Percentiles rank a stretch among this genome's conserved stretches.
Conservation (phyloP, 192 early-diverging fungal genomes). For the Coemansia aciculifera region DNA sequence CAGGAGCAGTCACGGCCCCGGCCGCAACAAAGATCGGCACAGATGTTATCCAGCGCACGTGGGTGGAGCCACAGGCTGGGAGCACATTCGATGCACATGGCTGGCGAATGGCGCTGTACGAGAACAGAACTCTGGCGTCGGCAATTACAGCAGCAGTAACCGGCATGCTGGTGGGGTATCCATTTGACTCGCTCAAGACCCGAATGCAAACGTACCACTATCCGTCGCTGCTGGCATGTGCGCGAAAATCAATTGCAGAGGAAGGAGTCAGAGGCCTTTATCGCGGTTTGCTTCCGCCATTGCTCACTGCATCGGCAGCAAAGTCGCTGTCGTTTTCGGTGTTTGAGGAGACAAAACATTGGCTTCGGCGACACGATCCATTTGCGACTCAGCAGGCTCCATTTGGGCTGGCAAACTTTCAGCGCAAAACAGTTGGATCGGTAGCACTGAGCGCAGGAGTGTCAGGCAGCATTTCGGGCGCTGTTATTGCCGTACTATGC, state of each 20-base stretch:
- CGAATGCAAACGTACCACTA: conserved; percentile 94
- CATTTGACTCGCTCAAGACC: conserved; percentile 96
- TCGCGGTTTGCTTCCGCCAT: conserved; percentile 79
- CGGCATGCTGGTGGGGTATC: conserved; percentile 70
- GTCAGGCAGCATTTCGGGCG: conserved; percentile 63
- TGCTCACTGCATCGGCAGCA: conserved; percentile 80
- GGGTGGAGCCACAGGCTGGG: conserved; percentile 3
- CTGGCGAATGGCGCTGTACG: conserved; percentile 41
- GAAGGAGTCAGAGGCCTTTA: conserved; percentile 89
- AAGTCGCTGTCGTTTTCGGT: conserved; percentile 91
- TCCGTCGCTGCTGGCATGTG: conserved; percentile 73
- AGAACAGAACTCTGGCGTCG: conserved; percentile 66
- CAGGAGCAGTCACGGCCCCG: conserved; percentile 12
- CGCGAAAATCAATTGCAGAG: conserved; percentile 69
- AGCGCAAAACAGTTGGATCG: conserved; percentile 43
- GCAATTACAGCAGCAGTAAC: conserved; percentile 70
- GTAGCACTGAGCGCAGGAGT: conserved; percentile 55
- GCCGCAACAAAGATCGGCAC: conserved; percentile 2
- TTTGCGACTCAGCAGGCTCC: not conserved
- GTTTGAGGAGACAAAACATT: conserved; percentile 72
- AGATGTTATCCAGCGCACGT: conserved; percentile 1
- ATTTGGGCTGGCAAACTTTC: conserved; percentile 35
- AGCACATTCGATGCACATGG: not conserved
- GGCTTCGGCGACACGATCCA: conserved; percentile 46
- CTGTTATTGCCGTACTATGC: conserved; percentile 66